Evolutionary conservation across 345 rosid genomes (phyloP), one percentile per base, ranked within the genome.

Genomic region (Kandelia obovata): DNA sequence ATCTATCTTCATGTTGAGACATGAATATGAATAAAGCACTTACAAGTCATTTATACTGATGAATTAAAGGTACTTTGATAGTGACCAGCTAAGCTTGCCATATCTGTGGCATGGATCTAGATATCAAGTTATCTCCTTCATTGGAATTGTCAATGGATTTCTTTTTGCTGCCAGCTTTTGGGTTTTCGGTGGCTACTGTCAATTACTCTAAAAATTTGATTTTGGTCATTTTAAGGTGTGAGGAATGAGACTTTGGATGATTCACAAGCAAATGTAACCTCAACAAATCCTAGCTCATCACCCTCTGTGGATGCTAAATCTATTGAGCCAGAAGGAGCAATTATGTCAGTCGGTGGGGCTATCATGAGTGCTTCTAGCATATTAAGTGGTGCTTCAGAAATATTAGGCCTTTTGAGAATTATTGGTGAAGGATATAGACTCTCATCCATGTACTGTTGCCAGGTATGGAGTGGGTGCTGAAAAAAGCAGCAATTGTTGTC

Each of bases 401-500:
- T 92, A 79, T 81, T 92, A 71, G 67, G 84, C 75, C 94, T 95
- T 77, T 77, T 95, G 71, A 89, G 90, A 82, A 77, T 61, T 77
- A 83, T 92, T 37, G 96, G 99, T 68, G 99, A 95, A 85, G 99
- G 94, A 72, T 95, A 84, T 77, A 89, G 97, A 78, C 87, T 92
- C 67, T 89, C 90, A 30, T 88, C 92, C 88, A 65, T 85, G 83
- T 89, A 92, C 80, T 84, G 83, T 73, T 90, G 98, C 77, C 90
- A 92, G 96, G 96, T 95, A 87, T 67, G 32, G 13, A 37, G 30
- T 31, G 30, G 31, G 58, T 66, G 35, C 65, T 56, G 34, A 21
- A 64, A 59, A 67, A 52, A 55, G 68, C 43, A 23, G 25, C 58
- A 65, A 27, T 70, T 68, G 53, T 13, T 65, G 61, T 75, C 60